Evolutionary conservation across 371 early-diverging fungal species (phyloP).

Genomic region (Apophysomyces elegans): DNA sequence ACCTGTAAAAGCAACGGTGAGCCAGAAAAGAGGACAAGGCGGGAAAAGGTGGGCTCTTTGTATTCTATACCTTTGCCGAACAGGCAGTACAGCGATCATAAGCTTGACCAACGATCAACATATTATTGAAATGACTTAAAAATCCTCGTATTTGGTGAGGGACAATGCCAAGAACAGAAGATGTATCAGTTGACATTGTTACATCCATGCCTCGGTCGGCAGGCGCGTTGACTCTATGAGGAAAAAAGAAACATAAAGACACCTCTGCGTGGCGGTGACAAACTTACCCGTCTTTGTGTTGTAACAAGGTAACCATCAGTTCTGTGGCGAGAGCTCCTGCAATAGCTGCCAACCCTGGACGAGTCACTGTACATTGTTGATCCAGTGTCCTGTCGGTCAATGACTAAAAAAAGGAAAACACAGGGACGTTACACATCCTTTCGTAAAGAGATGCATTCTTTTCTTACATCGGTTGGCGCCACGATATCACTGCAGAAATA

Average conservation of each 20-base stretch:
- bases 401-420: conserved; percentile 57
- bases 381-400: conserved; percentile 91
- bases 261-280: neutral
- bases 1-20: conserved; percentile 34
- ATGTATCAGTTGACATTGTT: conserved; percentile 9
- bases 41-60: too few species aligned
- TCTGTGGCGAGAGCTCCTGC: conserved; percentile 90
- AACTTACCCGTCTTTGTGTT: conserved; percentile 80
- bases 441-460: too few species aligned
- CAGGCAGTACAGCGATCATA: conserved; percentile 93
- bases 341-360: conserved; percentile 91
- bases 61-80: conserved; percentile 59
- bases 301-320: conserved; percentile 84
- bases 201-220: conserved; percentile 31
- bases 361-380: conserved; percentile 97
- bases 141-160: conserved; percentile 96
- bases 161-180: conserved; percentile 67
- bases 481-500: conserved; percentile 97
- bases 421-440: too few species aligned
- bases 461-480: conserved; percentile 86
- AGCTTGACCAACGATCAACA: conserved; percentile 85
- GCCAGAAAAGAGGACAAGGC: too few species aligned
- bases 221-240: conserved; percentile 36
- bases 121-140: conserved; percentile 79
- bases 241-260: conserved; percentile 13